Conservation (phyloP, 2,329 filamentous ascomycete species). For the Dactylellina leptospora region DNA sequence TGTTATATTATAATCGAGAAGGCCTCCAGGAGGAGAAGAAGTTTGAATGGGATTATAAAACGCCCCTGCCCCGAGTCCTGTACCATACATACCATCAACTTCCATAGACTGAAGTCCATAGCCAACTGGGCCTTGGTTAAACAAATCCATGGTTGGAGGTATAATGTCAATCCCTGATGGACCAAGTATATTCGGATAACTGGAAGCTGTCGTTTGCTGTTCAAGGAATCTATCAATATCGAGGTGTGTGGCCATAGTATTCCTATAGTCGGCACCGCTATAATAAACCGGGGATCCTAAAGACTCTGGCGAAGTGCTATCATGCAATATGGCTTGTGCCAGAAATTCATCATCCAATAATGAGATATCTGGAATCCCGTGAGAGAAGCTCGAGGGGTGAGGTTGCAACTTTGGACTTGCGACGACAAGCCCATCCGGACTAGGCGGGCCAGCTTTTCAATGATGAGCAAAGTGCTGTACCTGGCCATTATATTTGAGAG, state of each 20-base stretch:
- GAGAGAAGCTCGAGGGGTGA: not conserved
- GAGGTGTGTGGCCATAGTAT: constrained; percentile 3
- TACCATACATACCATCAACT: too few species aligned
- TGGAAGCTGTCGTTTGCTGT: constrained; percentile 6
- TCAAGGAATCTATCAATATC: constrained; percentile 28
- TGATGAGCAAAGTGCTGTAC: not conserved
- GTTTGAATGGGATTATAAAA: not conserved
- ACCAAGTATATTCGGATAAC: constrained; percentile 4
- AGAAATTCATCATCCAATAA: constrained; percentile 7
- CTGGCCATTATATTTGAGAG: not conserved
- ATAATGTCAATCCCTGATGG: not conserved
- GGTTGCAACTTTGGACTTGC: constrained; percentile 8
- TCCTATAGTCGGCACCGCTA: constrained; percentile 12
- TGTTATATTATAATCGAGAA: too few species aligned
- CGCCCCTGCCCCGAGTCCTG: not conserved
- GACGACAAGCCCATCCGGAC: constrained; percentile 22
- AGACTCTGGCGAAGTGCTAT: constrained; percentile 19
- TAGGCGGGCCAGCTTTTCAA: constrained; percentile 24
- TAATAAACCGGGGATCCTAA: constrained; percentile 7
- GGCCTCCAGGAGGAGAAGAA: not conserved
- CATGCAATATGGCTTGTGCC: not conserved
- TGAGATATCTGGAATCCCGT: constrained; percentile 9
- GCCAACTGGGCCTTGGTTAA: not conserved
- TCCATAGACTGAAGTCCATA: not conserved
- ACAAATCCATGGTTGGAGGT: not conserved